These are phyloP conservation scores for Parathielavia hyrcaniae DNA, from an alignment of 495 filamentous ascomycete species.

Conservation along the genomic window DNA sequence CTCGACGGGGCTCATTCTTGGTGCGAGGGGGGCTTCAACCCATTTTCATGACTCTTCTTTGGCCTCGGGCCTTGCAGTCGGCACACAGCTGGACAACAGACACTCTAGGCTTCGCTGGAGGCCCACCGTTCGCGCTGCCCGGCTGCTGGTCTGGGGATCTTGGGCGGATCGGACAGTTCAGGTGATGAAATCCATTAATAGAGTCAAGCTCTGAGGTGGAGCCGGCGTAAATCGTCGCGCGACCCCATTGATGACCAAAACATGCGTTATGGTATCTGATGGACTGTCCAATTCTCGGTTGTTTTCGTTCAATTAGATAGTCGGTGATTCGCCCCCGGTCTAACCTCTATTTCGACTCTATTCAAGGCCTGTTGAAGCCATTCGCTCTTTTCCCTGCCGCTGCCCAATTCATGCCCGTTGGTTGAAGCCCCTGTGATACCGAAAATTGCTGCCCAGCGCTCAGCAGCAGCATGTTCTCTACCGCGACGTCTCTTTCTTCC, in stretches of 20 bases:
- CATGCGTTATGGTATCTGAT: conserved; percentile 92
- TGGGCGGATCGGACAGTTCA: conserved; percentile 50
- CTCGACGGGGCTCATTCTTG: conserved; percentile 99
- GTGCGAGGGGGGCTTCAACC: conserved; percentile 71
- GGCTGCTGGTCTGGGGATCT: conserved; percentile 31
- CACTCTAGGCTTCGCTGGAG: conserved; percentile 47
- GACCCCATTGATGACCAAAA: conserved; percentile 53
- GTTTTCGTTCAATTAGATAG: conserved; percentile 15
- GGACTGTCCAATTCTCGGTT: conserved; percentile 44
- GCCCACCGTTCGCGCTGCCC: conserved; percentile 28
- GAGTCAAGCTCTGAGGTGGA: conserved; percentile 98
- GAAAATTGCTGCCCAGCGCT: neutral
- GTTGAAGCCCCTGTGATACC: conserved; percentile 3
- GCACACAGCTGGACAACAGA: conserved; percentile 28
- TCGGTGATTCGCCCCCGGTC: neutral
- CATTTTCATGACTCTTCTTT: conserved; percentile 26
- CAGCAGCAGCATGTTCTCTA: conserved; percentile 1
- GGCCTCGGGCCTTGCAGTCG: conserved; percentile 18
- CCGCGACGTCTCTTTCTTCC: conserved; percentile 32
- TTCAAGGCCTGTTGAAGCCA: conserved; percentile 23
- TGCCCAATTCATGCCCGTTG: conserved; percentile 4
- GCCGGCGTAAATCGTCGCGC: conserved; percentile 42
- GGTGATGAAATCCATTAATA: conserved; percentile 92
- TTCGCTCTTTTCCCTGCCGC: neutral
- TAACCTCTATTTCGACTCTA: neutral